Evolutionary conservation across 805 yeast genomes (phyloP).

Genomic region (Ogataea ganodermae): DNA sequence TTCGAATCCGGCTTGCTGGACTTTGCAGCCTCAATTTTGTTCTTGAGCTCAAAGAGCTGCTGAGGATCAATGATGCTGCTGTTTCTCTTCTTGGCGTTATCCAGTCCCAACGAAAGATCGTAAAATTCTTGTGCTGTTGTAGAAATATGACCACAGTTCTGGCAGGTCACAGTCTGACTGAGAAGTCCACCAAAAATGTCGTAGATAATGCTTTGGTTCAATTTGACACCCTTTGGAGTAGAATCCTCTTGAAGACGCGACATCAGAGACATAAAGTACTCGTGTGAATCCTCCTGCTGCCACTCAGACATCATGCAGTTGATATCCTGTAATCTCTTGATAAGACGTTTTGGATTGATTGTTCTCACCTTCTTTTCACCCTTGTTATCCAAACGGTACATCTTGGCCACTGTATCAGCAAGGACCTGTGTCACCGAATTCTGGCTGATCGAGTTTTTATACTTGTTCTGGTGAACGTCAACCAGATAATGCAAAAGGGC

Average conservation of each 20-base stretch:
- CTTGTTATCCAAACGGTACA: slow-evolving; percentile 62
- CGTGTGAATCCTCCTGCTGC: slow-evolving; percentile 98
- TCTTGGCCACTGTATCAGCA: slow-evolving; percentile 66
- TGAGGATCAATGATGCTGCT: slow-evolving; percentile 32
- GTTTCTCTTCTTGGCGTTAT: slow-evolving; percentile 47
- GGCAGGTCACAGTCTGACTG: slow-evolving; percentile 83
- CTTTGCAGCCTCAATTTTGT: slow-evolving; percentile 31
- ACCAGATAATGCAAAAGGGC: slow-evolving; percentile 82
- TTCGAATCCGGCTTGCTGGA: slow-evolving; percentile 26
- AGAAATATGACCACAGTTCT: slow-evolving; percentile 77
- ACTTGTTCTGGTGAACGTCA: slow-evolving; percentile 60
- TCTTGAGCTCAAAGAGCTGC: slow-evolving; percentile 29
- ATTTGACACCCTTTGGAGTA: slow-evolving; percentile 85
- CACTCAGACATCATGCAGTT: slow-evolving; percentile 96
- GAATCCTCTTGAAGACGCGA: slow-evolving; percentile 88
- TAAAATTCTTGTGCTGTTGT: slow-evolving; percentile 91
- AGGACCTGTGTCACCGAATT: slow-evolving; percentile 65
- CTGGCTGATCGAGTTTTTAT: slow-evolving; percentile 45
- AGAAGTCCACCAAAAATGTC: slow-evolving; percentile 93
- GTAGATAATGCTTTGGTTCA: slow-evolving; percentile 78
- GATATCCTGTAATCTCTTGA: slow-evolving; percentile 73
- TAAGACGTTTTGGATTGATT: slow-evolving; percentile 75
- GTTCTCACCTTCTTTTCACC: slow-evolving; percentile 42
- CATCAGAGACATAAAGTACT: slow-evolving; percentile 90
- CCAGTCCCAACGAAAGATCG: slow-evolving; percentile 83